Conservation (phyloP, 2,329 filamentous ascomycete genomes). For the Cryphonectria nitschkei region DNA sequence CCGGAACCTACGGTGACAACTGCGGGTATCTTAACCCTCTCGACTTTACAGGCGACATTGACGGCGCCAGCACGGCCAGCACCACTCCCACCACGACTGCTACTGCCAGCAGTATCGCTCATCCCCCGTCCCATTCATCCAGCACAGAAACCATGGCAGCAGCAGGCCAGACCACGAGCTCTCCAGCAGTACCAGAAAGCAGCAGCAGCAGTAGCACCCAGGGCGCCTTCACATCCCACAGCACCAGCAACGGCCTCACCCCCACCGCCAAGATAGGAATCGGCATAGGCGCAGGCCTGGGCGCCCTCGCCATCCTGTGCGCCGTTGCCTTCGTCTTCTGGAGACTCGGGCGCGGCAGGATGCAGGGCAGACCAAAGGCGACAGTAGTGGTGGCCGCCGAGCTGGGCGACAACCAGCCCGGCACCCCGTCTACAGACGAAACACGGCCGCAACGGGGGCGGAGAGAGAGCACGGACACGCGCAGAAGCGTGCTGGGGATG, state of each 20-base stretch:
- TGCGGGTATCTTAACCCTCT: background rate
- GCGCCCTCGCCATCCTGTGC: background rate
- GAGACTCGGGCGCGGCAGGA: background rate
- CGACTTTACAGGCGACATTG: background rate
- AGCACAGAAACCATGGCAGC: background rate
- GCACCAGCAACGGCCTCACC: background rate
- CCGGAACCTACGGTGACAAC: background rate
- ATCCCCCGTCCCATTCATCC: background rate
- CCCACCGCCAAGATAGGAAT: background rate
- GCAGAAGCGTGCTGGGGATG: background rate
- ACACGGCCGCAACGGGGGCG: background rate
- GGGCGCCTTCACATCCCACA: background rate
- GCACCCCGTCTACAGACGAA: background rate
- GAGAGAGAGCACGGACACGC: background rate
- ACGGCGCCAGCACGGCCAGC: background rate
- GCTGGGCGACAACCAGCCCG: background rate
- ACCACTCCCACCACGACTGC: background rate
- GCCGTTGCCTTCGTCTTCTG: background rate
- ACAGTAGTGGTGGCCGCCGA: background rate
- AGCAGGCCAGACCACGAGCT: background rate
- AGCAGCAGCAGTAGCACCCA: background rate
- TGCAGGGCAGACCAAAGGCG: background rate
- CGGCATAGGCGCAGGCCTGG: background rate
- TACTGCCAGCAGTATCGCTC: background rate
- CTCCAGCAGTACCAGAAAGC: background rate